Evolutionary conservation across 495 filamentous ascomycete genomes (phyloP), one percentile per base, ranked within the genome.

Genomic region (Ramalina peruviana): DNA sequence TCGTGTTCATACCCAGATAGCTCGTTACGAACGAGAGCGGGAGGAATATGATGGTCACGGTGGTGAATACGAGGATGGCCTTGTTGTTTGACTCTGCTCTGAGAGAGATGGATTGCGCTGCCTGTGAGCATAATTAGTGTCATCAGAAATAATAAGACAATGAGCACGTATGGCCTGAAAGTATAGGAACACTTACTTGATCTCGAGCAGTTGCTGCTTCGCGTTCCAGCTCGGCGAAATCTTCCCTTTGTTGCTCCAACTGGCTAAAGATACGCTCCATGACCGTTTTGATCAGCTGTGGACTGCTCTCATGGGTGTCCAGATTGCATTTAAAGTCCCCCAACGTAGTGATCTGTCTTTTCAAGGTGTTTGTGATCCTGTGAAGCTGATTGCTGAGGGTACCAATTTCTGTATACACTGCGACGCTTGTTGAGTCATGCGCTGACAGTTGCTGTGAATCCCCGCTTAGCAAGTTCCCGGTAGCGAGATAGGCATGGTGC

Each of bases 1-100:
- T 59, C 39, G 72, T 69, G 53, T 74, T 74, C 70, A 72, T 74
- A 5, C 68, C 68, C 2, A 70, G 47, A 45, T 65, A 61, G 46
- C 62, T 60, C 0, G 67, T 60, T 5, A 72, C 63, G 20, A 65
- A 63, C 0, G 57, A 61, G 2, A 69, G 40, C 0, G 69, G 69
- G 0, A 69, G 56, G 54, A 73, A 75, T 30, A 78, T 65, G 13
- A 70, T 65, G 17, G 67, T 63, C 39, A 76, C 69, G 7, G 64
- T 57, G 0, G 66, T 67, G 53, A 68, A 70, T 9, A 66, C 57
- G 0, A 65, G 43, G 47, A 69, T 69, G 0, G 65, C 60, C 27
- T 50, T 45, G 48, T 54, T 50, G 13, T 54, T 54, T 1, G 52
- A 46, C 37, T 54, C 52, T 1, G 52, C 41, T 10, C 44, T 54